These are phyloP conservation scores for Closterium sp. DNA, from an alignment of 139 green algal genomes.

Conservation along the genomic window DNA sequence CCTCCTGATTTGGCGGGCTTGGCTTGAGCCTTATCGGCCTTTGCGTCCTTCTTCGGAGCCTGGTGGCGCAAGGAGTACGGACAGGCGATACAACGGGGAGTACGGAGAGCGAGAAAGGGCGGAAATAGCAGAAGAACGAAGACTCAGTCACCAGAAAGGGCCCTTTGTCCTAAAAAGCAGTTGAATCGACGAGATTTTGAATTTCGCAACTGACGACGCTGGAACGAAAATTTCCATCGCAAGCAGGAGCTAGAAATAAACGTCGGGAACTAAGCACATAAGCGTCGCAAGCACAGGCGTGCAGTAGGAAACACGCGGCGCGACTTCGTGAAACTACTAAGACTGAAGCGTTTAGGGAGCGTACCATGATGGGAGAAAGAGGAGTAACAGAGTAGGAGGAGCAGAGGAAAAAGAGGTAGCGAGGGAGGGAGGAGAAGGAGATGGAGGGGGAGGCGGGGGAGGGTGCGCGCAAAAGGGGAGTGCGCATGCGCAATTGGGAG, in stretches of 20 bases:
- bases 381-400: neutral
- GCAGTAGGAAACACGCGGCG: neutral
- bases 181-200: neutral
- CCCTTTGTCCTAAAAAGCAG: neutral
- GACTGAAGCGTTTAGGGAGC: neutral
- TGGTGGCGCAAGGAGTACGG: neutral
- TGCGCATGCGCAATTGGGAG: neutral
- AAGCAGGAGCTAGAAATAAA: neutral
- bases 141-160: neutral
- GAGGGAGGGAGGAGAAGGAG: neutral
- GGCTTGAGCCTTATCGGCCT: neutral
- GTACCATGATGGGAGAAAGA: neutral
- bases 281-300: neutral
- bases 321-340: neutral
- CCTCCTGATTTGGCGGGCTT: constrained; percentile 7
- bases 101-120: neutral
- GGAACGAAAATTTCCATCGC: neutral
- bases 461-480: neutral
- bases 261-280: neutral
- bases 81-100: neutral
- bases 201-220: neutral
- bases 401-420: neutral
- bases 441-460: neutral
- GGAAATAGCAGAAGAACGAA: neutral
- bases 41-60: constrained; percentile 6